Evolutionary conservation across 2,329 filamentous ascomycete species (phyloP), one percentile per base, ranked within the genome.

Genomic region (Exophiala sp.): DNA sequence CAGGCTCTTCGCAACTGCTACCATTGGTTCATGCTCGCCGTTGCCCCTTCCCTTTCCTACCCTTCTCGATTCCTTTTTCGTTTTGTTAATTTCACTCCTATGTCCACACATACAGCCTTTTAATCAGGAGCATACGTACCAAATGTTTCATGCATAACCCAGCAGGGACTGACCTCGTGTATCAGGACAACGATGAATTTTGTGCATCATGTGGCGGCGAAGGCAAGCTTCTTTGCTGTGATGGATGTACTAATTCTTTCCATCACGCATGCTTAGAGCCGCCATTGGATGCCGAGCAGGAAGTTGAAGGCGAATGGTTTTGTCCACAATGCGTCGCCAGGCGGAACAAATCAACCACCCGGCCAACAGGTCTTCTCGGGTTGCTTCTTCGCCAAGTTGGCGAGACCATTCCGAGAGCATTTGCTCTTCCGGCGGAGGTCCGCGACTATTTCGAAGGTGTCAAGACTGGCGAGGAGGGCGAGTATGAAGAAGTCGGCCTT

Each of bases 231-330:
- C 80, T 97, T 61, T 96, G 91, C 73, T 99, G 94, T 71, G 94
- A 97, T 74, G 89, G 88, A 59, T 99, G 94, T 73, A 83, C 86
- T 57, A 84, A 89, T 62, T 89, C 91, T 5, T 96, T 95, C 72
- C 94, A 97, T 72, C 90, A 94, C 68, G 80, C 83, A 55, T 97
- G 94, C 69, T 83, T 94, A 62, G 87, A 95, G 70, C 91, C 92
- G 58, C 87, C 89, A 36, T 76, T 90, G 62, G 79, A 84, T 51
- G 79, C 82, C 46, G 77, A 79, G 50, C 70, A 76, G 55, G 76
- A 86, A 54, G 85, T 86, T 9, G 84, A 88, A 54, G 87, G 90
- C 64, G 72, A 78, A 55, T 97, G 91, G 89, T 94, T 81, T 70
- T 97, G 92, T 73, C 87, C 88, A 64, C 80, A 82, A 60, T 91